phyloP scores from a whole-genome alignment of 2,329 filamentous ascomycete species.

The Fusarium chaquense region DNA sequence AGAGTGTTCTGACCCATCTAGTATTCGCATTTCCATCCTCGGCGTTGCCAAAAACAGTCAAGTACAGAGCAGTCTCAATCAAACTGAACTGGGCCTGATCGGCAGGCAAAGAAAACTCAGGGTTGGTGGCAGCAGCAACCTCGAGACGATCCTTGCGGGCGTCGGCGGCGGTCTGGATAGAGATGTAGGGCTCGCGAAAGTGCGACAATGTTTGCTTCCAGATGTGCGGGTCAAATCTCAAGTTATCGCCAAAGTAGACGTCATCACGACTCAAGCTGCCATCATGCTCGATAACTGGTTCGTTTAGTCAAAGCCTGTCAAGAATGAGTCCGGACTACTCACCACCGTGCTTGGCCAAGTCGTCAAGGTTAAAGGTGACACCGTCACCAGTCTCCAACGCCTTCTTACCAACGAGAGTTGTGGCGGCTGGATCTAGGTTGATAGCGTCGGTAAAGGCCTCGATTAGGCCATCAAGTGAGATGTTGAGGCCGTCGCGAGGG shows the following conservation, averaged over 20 bases:
- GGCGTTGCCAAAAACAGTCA: constrained; percentile 35
- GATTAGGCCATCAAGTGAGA: constrained; percentile 33
- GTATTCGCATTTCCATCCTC: constrained; percentile 38
- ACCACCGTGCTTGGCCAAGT: constrained; percentile 39
- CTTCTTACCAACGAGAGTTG: constrained; percentile 37
- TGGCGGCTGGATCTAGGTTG: constrained; percentile 43
- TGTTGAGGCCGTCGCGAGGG: constrained; percentile 35
- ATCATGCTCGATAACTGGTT: constrained; percentile 38
- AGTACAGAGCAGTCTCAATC: constrained; percentile 41
- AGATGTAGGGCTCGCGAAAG: constrained; percentile 40
- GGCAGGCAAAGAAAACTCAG: constrained; percentile 27
- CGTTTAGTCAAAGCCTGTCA: background rate
- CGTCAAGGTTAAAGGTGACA: constrained; percentile 40
- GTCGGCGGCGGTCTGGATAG: constrained; percentile 35
- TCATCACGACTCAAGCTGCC: constrained; percentile 43
- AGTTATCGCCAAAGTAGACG: constrained; percentile 41
- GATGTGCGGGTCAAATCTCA: constrained; percentile 26
- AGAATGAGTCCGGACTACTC: rapidly evolving
- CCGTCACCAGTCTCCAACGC: constrained; percentile 37
- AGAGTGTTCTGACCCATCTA: constrained; percentile 41
- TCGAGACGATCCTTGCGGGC: constrained; percentile 39
- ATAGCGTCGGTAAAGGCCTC: constrained; percentile 41
- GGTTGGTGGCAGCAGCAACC: constrained; percentile 34
- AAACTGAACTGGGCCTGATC: constrained; percentile 27
- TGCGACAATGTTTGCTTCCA: constrained; percentile 34